Evolutionary conservation across 2,329 filamentous ascomycete genomes (phyloP).

Genomic region (Ramularia endophylla): DNA sequence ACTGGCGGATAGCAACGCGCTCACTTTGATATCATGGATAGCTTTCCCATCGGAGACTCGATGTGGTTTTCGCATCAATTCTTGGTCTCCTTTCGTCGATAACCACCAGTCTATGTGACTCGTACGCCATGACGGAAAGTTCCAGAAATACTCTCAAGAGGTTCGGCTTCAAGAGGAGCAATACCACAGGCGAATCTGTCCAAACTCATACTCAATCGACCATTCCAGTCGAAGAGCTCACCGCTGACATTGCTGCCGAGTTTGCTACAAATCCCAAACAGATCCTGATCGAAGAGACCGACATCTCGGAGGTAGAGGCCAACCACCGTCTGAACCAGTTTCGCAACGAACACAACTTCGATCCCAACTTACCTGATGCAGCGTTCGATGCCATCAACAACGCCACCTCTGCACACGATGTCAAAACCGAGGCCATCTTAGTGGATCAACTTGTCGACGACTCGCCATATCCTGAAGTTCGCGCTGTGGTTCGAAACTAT

Average conservation of each 20-base stretch:
- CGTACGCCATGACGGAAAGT: slow-evolving; percentile 8
- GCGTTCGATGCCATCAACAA: slow-evolving; percentile 56
- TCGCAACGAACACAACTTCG: slow-evolving; percentile 56
- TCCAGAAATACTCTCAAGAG: slow-evolving; percentile 16
- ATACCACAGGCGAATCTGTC: slow-evolving; percentile 14
- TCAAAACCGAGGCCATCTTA: slow-evolving; percentile 52
- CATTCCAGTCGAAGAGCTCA: slow-evolving; percentile 6
- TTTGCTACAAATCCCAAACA: slow-evolving; percentile 14
- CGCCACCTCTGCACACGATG: slow-evolving; percentile 50
- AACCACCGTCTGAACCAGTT: slow-evolving; percentile 45
- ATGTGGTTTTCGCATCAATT: no score
- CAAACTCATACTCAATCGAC: slow-evolving; percentile 1
- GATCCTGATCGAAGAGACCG: slow-evolving; percentile 11
- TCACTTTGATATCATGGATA: no score
- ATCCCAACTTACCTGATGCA: slow-evolving; percentile 60
- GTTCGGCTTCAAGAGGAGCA: slow-evolving; percentile 21
- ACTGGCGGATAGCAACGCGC: no score
- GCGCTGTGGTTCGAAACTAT: slow-evolving; percentile 58
- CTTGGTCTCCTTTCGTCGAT: no score
- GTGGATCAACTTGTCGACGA: slow-evolving; percentile 59
- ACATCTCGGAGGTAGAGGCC: slow-evolving; percentile 23
- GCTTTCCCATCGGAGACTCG: no score
- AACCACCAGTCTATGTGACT: no score
- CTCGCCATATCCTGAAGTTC: slow-evolving; percentile 59
- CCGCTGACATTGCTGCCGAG: slow-evolving; percentile 13